Evolutionary conservation across 768 basidiomycete genomes (phyloP), one percentile per base, ranked within the genome.

Genomic region (Serendipita sp.): DNA sequence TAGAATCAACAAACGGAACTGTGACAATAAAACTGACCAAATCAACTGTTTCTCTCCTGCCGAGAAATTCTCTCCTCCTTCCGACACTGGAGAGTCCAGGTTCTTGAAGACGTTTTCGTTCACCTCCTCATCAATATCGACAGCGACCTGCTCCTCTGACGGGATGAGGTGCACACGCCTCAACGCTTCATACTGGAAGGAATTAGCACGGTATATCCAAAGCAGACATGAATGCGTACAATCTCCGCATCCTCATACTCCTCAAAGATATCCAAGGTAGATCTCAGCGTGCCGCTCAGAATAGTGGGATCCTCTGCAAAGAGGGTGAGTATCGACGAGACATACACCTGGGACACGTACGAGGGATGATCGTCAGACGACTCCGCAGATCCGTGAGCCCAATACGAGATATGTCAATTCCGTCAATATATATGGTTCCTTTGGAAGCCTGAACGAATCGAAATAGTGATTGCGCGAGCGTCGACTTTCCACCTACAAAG

Each of bases 11-110:
- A 62, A 13, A 61, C 45, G 9, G 9, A 28, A 26, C 5, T n/a
- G 51, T 61, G 33, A 51, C 28, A 13, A 48, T 62, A 42, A 31
- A 45, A 60, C 69, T n/a, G 42, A 72, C 70, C 72, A 90, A 5
- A 91, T 75, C n/a, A 91, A 72, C 71, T 91, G 89, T 68, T 88
- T 90, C 73, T 90, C 86, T 33, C 87, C 88, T 4, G 87, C 86
- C 0, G 87, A 90, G 70, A 93, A 92, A 74, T 92, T 94, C 20
- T 94, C 91, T 17, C 88, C 89, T 1, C 86, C 88, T 74, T 93
- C 90, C 0, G 85, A 84, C 2, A 90, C 86, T 5, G 77, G 66
- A 0, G 83, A 85, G 65, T 90, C 86, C 3, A 90, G 74, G 67
- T 84, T 81, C 22, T 84, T 80, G 79, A 89, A 89, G 2, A 88